A percentile compares a stretch with the other conserved stretches of the same genome.
Conservation (phyloP, 331 rosid species). For the Rhamnella rubrinervis region DNA sequence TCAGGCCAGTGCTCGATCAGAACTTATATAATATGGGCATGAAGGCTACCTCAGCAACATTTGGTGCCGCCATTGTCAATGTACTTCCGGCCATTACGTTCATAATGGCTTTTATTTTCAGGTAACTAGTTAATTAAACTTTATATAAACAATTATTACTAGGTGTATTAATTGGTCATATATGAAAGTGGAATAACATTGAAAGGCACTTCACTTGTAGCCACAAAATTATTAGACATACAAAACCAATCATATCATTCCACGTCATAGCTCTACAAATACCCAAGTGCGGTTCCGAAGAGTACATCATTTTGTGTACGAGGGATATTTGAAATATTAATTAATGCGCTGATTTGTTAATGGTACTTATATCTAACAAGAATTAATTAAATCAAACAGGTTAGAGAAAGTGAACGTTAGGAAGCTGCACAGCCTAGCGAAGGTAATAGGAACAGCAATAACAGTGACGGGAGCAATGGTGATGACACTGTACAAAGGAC, state of each 20-base stretch:
- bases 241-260: constrained; percentile 2
- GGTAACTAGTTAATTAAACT: constrained; percentile 41
- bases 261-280: background rate
- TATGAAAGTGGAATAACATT: no score
- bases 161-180: no score
- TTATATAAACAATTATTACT: no score
- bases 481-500: constrained; percentile 95
- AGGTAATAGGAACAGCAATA: constrained; percentile 73
- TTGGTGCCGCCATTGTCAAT: constrained; percentile 71
- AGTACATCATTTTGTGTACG: no score
- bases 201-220: constrained; percentile 2
- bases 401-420: constrained; percentile 63
- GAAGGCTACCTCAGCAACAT: constrained; percentile 91
- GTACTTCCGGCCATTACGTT: constrained; percentile 90
- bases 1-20: constrained; percentile 97
- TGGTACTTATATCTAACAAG: no score
- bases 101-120: constrained; percentile 80
- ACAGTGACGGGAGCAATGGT: constrained; percentile 90
- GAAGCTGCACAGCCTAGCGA: constrained; percentile 66
- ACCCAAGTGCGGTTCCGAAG: no score
- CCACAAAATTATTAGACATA: background rate
- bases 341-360: no score
- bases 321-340: no score
- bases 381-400: constrained; percentile 27
- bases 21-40: constrained; percentile 82